Percentiles rank a stretch among this genome's conserved stretches.
These are phyloP conservation scores for Evansstolkia leycettana DNA, from an alignment of 495 filamentous ascomycete genomes.

Conservation along the genomic window DNA sequence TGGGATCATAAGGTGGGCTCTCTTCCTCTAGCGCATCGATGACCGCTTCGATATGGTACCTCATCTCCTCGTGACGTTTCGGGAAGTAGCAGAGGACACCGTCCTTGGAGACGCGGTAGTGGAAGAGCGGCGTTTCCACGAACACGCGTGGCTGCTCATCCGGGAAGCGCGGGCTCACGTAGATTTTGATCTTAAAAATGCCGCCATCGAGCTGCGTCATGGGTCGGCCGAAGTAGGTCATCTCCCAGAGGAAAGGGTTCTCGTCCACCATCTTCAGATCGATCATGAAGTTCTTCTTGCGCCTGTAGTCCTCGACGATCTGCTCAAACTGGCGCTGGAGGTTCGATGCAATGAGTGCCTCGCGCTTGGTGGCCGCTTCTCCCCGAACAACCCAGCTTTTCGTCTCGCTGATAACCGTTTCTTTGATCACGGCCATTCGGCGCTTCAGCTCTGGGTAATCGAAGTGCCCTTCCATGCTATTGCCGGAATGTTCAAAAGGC, in stretches of 20 bases:
- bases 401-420: slow-evolving; percentile 59
- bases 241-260: slow-evolving; percentile 41
- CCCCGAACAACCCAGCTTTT: slow-evolving; percentile 62
- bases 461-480: slow-evolving; percentile 81
- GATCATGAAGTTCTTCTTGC: slow-evolving; percentile 52
- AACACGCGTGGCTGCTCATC: slow-evolving; percentile 80
- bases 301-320: slow-evolving; percentile 60
- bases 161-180: slow-evolving; percentile 80
- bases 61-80: slow-evolving; percentile 60
- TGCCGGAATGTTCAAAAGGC: slow-evolving; percentile 72
- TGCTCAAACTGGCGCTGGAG: slow-evolving; percentile 77
- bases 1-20: slow-evolving; percentile 75
- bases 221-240: slow-evolving; percentile 80
- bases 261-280: slow-evolving; percentile 59
- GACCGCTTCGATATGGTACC: slow-evolving; percentile 75
- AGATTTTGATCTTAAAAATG: slow-evolving; percentile 68
- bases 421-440: slow-evolving; percentile 53
- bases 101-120: slow-evolving; percentile 70
- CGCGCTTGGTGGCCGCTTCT: slow-evolving; percentile 44
- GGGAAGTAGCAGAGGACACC: slow-evolving; percentile 80
- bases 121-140: slow-evolving; percentile 72
- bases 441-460: slow-evolving; percentile 63
- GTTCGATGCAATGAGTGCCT: slow-evolving; percentile 65
- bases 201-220: slow-evolving; percentile 93
- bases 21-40: slow-evolving; percentile 78